Percentiles rank a stretch among this genome's conserved stretches.
Evolutionary conservation across 768 basidiomycete species (phyloP).

Genomic region (Chlorophyllum brunneum): DNA sequence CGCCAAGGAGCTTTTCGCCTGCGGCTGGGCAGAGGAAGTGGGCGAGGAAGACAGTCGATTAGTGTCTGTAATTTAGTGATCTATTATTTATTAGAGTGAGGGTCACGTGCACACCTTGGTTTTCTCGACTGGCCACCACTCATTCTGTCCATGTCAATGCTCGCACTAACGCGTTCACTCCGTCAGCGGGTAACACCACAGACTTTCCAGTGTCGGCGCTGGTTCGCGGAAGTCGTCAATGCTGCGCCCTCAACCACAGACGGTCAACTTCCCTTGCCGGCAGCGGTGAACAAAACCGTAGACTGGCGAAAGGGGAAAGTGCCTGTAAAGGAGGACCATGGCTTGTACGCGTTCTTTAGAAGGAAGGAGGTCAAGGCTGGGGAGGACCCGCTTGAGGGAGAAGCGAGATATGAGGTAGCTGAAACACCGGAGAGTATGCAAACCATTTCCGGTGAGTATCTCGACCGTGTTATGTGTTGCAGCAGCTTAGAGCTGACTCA

Average conservation of each 20-base stretch:
- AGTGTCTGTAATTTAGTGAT: not conserved
- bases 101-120: too few species aligned
- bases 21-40: conserved; percentile 9
- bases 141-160: conserved; percentile 11
- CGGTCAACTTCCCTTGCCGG: not conserved
- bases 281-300: not conserved
- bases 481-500: not conserved
- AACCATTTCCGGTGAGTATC: conserved; percentile 24
- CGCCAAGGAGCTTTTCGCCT: conserved; percentile 10
- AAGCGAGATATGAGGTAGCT: conserved; percentile 48
- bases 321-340: conserved; percentile 55
- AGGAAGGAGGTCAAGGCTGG: conserved; percentile 36
- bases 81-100: conserved; percentile 6
- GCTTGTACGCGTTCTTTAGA: conserved; percentile 76
- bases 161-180: conserved; percentile 17
- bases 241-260: not conserved
- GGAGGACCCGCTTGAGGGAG: conserved; percentile 32
- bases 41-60: conserved; percentile 12
- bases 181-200: conserved; percentile 15
- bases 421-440: conserved; percentile 31
- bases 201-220: conserved; percentile 17
- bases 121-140: not conserved
- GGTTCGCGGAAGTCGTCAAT: conserved; percentile 22
- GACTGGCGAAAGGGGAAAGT: conserved; percentile 22
- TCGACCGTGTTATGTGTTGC: not conserved